Evolutionary conservation across 176 grass and related monocot species (phyloP), one percentile per base, ranked within the genome.

Genomic region (Thinopyrum elongatum): DNA sequence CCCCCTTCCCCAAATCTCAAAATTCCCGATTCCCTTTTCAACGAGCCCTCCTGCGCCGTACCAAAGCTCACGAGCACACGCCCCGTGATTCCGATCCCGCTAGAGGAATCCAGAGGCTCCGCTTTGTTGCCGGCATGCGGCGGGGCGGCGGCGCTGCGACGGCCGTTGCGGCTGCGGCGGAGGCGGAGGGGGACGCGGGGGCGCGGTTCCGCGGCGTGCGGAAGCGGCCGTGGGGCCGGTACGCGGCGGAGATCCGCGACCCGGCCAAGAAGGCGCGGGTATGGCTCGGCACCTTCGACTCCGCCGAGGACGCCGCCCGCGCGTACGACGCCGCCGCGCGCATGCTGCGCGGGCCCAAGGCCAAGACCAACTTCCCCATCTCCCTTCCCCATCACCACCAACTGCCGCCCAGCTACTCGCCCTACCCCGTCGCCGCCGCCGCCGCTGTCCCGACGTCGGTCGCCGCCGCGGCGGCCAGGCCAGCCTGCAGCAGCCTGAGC

Each of bases 221-320:
- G 72, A 92, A 92, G 88, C 70, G 93, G 65, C 93, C 93, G 21
- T 95, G 93, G 93, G 93, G 93, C 2, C 76, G 93, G 4, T 95
- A 82, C 88, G 90, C 90, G n/a, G 93, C 93, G 65, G 93, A 95
- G 90, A 95, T 95, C 90, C 90, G 90, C 0, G 93, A 92, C 83
- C 93, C 93, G 30, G 84, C 75, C 21, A 90, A 89, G 86, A 92
- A 92, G 88, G 86, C 90, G 15, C 83, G 93, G 27, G 90, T 95
- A 4, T 95, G 90, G 93, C 93, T 95, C 23, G 88, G 93, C 23
- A 95, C 93, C 25, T 95, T 87, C 77, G 88, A 95, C 88, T 92
- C 93, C 80, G 90, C 93, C 65, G 93, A 91, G 86, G 88, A 92
- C 46, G 88, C 90, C 59, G 93, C 90, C 0, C 90, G 83, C 23